Percentiles rank a stretch among this genome's conserved stretches.
phyloP scores from a whole-genome alignment of 306 rosid species.

The Aeschynomene evenia region DNA sequence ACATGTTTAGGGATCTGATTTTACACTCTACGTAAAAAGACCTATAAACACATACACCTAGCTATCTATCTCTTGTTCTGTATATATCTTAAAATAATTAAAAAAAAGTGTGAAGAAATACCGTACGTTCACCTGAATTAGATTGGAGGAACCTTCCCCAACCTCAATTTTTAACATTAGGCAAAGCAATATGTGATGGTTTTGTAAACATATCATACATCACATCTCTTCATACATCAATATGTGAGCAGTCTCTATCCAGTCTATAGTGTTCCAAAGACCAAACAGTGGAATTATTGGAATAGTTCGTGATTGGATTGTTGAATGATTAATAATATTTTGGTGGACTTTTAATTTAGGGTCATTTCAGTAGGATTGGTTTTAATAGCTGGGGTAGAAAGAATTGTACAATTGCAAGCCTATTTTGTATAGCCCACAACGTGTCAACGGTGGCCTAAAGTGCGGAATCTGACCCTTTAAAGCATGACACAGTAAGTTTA shows the following conservation, averaged over 20 bases:
- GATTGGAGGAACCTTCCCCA: too few species aligned
- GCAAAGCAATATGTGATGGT: too few species aligned
- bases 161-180: too few species aligned
- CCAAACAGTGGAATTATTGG: not conserved
- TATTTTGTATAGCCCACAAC: conserved; percentile 14
- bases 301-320: not conserved
- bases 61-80: too few species aligned
- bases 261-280: not conserved
- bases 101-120: too few species aligned
- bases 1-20: not conserved
- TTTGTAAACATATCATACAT: not conserved
- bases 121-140: too few species aligned
- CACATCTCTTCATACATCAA: not conserved
- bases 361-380: not conserved
- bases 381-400: not conserved
- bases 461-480: conserved; percentile 27
- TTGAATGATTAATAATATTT: not conserved
- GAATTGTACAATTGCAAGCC: not conserved
- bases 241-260: conserved; percentile 1
- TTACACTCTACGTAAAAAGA: not conserved
- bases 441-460: conserved; percentile 12
- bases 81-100: too few species aligned
- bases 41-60: not conserved
- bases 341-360: not conserved
- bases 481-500: conserved; percentile 1